Conservation (phyloP, 2,329 filamentous ascomycete genomes). For the Aureobasidium sp. region DNA sequence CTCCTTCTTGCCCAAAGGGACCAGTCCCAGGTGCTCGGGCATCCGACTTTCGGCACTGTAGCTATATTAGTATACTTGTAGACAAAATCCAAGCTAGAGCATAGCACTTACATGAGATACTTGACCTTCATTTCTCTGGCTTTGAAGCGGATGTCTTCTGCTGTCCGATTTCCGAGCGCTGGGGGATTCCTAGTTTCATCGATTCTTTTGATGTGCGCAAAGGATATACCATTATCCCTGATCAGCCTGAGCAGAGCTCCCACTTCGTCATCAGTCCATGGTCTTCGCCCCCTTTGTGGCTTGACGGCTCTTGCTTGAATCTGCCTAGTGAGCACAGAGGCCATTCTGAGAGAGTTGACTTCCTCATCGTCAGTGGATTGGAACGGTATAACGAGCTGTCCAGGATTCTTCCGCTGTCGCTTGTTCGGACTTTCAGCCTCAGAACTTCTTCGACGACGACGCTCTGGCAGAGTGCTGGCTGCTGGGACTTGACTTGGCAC, state of each 20-base stretch:
- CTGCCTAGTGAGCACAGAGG: not conserved
- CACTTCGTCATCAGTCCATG: slow-evolving; percentile 32
- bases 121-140: slow-evolving; percentile 48
- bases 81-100: slow-evolving; percentile 15
- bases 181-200: slow-evolving; percentile 22
- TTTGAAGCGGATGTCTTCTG: slow-evolving; percentile 42
- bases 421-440: slow-evolving; percentile 9
- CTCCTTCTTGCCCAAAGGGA: slow-evolving; percentile 38
- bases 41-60: slow-evolving; percentile 29
- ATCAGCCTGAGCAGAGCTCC: slow-evolving; percentile 45
- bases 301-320: slow-evolving; percentile 31
- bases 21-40: slow-evolving; percentile 38
- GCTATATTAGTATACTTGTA: not conserved
- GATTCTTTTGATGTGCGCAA: slow-evolving; percentile 39
- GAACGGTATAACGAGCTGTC: slow-evolving; percentile 25
- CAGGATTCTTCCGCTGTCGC: slow-evolving; percentile 27
- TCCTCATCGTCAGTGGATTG: slow-evolving; percentile 22
- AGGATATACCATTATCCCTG: slow-evolving; percentile 33
- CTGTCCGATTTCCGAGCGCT: slow-evolving; percentile 30
- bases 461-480: not conserved
- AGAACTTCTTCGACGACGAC: not conserved
- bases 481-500: not conserved
- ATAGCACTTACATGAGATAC: slow-evolving; percentile 35
- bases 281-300: slow-evolving; percentile 24
- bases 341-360: not conserved